phyloP scores from a whole-genome alignment of 1,139 yeast genomes.

The Kodamaea derodonti region DNA sequence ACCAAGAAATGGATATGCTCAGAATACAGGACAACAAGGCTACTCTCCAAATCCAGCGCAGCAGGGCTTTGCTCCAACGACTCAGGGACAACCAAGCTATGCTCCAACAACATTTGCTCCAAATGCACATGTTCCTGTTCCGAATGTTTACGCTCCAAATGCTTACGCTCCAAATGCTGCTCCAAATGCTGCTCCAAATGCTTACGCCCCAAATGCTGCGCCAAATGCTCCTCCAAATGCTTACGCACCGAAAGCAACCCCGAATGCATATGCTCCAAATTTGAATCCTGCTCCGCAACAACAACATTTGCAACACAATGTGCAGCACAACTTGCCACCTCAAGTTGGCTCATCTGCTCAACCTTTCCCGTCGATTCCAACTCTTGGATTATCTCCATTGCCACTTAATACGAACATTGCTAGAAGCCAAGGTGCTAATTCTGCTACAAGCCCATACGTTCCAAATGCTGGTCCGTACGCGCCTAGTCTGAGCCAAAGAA shows the following conservation, averaged over 20 bases:
- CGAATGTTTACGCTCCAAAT: conserved; percentile 2
- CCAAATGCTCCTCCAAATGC: neutral
- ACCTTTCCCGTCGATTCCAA: conserved; percentile 7
- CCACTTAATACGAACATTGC: conserved; percentile 14
- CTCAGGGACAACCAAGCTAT: conserved; percentile 1
- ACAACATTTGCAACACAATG: neutral
- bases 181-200: neutral
- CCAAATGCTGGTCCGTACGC: conserved; percentile 48
- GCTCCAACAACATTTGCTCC: neutral
- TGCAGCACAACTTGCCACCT: neutral
- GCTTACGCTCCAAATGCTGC: neutral
- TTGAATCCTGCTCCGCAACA: conserved; percentile 1
- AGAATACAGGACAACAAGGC: conserved; percentile 1
- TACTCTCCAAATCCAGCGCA: conserved; percentile 1
- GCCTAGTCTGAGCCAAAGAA: conserved; percentile 32
- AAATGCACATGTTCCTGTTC: neutral
- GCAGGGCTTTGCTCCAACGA: conserved; percentile 1
- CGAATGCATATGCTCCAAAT: conserved; percentile 1
- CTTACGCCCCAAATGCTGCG: neutral
- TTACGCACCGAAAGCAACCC: conserved; percentile 4
- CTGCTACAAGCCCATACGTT: conserved; percentile 39
- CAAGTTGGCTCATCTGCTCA: conserved; percentile 1
- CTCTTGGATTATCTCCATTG: conserved; percentile 3
- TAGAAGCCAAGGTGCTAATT: conserved; percentile 12
- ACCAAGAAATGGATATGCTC: conserved; percentile 6